Evolutionary conservation across 2,329 filamentous ascomycete genomes (phyloP).

Genomic region (Tolypocladium tundrense): DNA sequence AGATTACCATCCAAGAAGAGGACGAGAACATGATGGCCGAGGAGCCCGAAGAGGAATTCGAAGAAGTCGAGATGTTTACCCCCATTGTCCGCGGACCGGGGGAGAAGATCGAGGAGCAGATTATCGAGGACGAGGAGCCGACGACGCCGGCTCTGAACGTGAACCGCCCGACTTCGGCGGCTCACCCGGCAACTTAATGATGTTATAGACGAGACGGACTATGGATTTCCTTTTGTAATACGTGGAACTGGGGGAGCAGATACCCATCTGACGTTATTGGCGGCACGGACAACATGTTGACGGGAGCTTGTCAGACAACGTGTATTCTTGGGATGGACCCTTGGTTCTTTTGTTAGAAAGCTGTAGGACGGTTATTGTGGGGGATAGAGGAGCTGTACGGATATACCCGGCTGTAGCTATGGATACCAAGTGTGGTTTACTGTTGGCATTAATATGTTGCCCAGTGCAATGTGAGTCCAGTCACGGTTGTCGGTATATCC

Average conservation of each 20-base stretch:
- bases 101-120: slow-evolving; percentile 35
- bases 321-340: background rate
- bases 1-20: slow-evolving; percentile 63
- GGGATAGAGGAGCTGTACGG: background rate
- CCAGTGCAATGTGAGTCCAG: background rate
- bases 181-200: background rate
- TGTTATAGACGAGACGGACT: background rate
- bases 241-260: background rate
- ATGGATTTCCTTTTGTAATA: background rate
- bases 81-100: slow-evolving; percentile 36
- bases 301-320: background rate
- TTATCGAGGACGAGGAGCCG: slow-evolving; percentile 30
- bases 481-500: background rate
- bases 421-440: slow-evolving; percentile 1
- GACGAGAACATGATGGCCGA: slow-evolving; percentile 41
- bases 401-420: slow-evolving; percentile 4
- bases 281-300: background rate
- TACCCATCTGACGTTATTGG: background rate
- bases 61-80: slow-evolving; percentile 50
- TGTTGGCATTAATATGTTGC: background rate
- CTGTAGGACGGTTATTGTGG: background rate
- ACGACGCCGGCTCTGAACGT: slow-evolving; percentile 8
- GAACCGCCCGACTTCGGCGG: background rate
- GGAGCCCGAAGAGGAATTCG: slow-evolving; percentile 36
- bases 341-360: background rate